Percentiles rank a stretch among this genome's conserved stretches.
These are phyloP conservation scores for Leptographium flavum DNA, from an alignment of 2,329 filamentous ascomycete species.

Conservation along the genomic window DNA sequence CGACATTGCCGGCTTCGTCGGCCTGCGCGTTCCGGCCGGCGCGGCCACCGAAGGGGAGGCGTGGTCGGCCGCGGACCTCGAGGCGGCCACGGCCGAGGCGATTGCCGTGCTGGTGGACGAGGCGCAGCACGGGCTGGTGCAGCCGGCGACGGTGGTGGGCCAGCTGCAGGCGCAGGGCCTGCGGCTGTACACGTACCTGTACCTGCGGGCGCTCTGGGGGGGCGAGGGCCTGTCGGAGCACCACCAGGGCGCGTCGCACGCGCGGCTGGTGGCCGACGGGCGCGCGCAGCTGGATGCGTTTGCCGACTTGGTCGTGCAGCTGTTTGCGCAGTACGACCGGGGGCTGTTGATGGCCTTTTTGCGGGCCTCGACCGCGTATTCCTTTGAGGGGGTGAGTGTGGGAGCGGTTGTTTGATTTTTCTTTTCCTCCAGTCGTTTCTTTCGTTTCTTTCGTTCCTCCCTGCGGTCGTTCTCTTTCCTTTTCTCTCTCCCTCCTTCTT, in stretches of 20 bases:
- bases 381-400: constrained; percentile 53
- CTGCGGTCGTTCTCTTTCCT: too few species aligned
- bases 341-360: constrained; percentile 75
- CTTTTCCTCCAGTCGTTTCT: too few species aligned
- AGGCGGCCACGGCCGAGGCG: constrained; percentile 67
- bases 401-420: background rate
- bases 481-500: too few species aligned
- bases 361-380: constrained; percentile 70
- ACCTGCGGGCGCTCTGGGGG: constrained; percentile 74
- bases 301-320: constrained; percentile 69
- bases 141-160: constrained; percentile 59
- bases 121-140: constrained; percentile 76
- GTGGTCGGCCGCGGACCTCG: constrained; percentile 56
- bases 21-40: constrained; percentile 66
- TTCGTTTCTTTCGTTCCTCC: too few species aligned
- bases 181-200: constrained; percentile 77
- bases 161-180: constrained; percentile 59
- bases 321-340: constrained; percentile 77
- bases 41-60: constrained; percentile 50
- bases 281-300: constrained; percentile 68
- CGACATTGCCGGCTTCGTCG: constrained; percentile 79
- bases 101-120: constrained; percentile 81
- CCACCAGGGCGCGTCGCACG: constrained; percentile 34
- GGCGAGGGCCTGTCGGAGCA: constrained; percentile 50
- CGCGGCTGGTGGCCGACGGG: constrained; percentile 43